Evolutionary conservation across 2,329 filamentous ascomycete genomes (phyloP).

Genomic region (Harringtonia lauricola): DNA sequence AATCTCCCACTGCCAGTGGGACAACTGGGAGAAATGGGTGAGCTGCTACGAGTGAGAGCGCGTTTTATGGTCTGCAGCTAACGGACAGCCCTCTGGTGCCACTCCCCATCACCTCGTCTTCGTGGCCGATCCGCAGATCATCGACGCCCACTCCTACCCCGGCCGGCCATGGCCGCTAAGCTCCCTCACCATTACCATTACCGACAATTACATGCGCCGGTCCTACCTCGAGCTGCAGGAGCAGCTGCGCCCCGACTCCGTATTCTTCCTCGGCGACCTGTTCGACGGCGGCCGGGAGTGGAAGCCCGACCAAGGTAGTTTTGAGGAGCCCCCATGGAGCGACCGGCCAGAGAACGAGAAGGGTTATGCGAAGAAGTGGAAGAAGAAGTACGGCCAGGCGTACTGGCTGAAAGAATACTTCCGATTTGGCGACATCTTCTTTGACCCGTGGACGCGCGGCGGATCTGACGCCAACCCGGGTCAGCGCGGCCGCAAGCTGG

Average conservation of each 20-base stretch:
- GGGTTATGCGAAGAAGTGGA: conserved; percentile 52
- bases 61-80: no score
- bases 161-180: conserved; percentile 56
- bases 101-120: conserved; percentile 76
- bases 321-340: conserved; percentile 48
- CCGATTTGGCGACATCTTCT: conserved; percentile 79
- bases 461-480: conserved; percentile 41
- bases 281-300: conserved; percentile 96
- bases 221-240: conserved; percentile 71
- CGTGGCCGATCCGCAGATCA: conserved; percentile 82
- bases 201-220: conserved; percentile 81
- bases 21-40: conserved; percentile 89
- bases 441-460: conserved; percentile 53
- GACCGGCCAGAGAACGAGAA: conserved; percentile 41
- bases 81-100: conserved; percentile 62
- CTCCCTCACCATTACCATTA: conserved; percentile 47
- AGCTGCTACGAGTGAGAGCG: conserved; percentile 16
- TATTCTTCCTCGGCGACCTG: conserved; percentile 86
- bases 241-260: conserved; percentile 68
- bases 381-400: conserved; percentile 62
- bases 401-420: conserved; percentile 84
- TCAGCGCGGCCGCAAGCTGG: conserved; percentile 62
- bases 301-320: conserved; percentile 57
- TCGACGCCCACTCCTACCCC: conserved; percentile 91
- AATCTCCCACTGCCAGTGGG: conserved; percentile 68